Evolutionary conservation across 2,329 filamentous ascomycete genomes (phyloP).

Genomic region (Xylaria sp.): DNA sequence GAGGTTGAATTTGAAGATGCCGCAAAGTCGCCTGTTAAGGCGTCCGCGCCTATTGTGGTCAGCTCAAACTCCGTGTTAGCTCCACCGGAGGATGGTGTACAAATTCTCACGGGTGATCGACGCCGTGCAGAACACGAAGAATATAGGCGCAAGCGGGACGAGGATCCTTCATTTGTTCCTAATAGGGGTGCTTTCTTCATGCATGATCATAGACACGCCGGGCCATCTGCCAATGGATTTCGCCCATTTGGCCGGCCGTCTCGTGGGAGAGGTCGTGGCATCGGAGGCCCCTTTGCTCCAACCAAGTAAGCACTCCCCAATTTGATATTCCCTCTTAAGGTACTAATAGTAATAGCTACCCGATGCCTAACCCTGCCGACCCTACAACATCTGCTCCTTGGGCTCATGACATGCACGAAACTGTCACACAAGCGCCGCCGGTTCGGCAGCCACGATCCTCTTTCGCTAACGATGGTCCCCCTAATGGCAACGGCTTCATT

Average conservation of each 20-base stretch:
- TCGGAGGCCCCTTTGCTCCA: conserved; percentile 63
- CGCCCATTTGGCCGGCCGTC: conserved; percentile 71
- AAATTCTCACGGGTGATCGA: conserved; percentile 68
- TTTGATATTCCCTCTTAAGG: conserved; percentile 6
- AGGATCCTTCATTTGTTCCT: conserved; percentile 91
- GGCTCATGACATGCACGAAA: conserved; percentile 95
- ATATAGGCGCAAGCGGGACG: conserved; percentile 84
- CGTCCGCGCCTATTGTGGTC: conserved; percentile 58
- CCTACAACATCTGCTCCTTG: conserved; percentile 76
- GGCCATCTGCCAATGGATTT: conserved; percentile 79
- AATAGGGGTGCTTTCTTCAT: conserved; percentile 96
- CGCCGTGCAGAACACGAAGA: conserved; percentile 88
- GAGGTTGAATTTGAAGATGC: conserved; percentile 55
- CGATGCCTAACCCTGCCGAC: conserved; percentile 57
- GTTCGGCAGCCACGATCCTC: conserved; percentile 51
- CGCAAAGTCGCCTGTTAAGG: conserved; percentile 46
- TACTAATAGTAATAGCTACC: conserved; percentile 37
- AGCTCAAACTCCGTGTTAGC: conserved; percentile 56
- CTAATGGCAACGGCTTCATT: conserved; percentile 61
- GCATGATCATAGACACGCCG: conserved; percentile 86
- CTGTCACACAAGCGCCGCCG: conserved; percentile 54
- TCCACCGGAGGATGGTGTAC: conserved; percentile 48
- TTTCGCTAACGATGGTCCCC: conserved; percentile 54
- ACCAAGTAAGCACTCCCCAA: conserved; percentile 61
- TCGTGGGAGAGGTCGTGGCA: conserved; percentile 64